Evolutionary conservation across 257 asterid species (phyloP), one percentile per base, ranked within the genome.

Genomic region (Asclepias syriaca): DNA sequence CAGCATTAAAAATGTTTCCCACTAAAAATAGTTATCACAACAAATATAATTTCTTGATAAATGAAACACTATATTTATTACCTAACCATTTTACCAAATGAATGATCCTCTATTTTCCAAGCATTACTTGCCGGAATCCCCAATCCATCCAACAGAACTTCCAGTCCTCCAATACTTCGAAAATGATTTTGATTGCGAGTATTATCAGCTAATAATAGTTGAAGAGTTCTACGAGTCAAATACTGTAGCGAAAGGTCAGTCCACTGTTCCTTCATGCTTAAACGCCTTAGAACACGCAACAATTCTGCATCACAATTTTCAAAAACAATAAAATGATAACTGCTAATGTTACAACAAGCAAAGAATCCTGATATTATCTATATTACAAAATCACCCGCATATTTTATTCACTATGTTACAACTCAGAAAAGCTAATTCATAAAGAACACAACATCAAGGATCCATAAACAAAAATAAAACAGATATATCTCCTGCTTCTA

Each of bases 121-220:
- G 85, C 84, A 68, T 83, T 86, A 65, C 81, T 76, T 48, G 97
- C 84, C 69, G 91, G 84, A 81, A 89, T 75, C 79, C 97, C 99
- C 69, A 94, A 78, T 74, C 96, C 99, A 85, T 94, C 99, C 89
- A 94, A 75, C 81, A 94, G 80, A 84, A 91, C 98, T 84, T 94
- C 99, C 84, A 94, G 84, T 70, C 99, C 99, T 58, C 98, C 99
- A 85, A 94, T 88, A 81, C 97, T 94, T 81, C 99, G 88, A 80
- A 94, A 94, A 86, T 91, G 99, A 88, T 91, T 94, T 83, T 94
- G 99, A 87, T 96, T 95, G 4, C 99, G 99, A 73, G 96, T 87
- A 77, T 94, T 94, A 82, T 84, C 89, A 74, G 86, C 85, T 84
- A 94, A 88, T 67, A 94, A 90, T 69, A 91, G 87, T 76, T 77